Conservation (phyloP, 1,139 yeast species). For the Yamadazyma spencermartinsiae region DNA sequence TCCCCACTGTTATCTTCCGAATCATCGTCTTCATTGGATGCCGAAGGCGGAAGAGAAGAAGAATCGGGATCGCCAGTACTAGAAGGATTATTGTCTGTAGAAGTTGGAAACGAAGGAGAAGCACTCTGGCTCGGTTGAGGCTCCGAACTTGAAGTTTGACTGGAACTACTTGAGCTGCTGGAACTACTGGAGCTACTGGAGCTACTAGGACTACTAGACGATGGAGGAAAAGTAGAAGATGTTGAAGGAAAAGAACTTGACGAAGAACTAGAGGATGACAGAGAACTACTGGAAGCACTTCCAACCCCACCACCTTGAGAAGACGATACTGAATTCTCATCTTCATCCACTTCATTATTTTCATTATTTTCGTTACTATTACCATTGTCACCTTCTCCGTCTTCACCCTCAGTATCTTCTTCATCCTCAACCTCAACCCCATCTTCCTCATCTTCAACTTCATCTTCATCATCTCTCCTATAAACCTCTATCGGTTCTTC, state of each 20-base stretch:
- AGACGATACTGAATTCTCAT: too few species aligned
- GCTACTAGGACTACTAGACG: slow-evolving; percentile 3
- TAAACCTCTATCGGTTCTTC: neutral
- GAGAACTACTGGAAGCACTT: slow-evolving; percentile 7
- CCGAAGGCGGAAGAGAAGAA: slow-evolving; percentile 15
- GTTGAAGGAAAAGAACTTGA: slow-evolving; percentile 4
- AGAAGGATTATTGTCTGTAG: slow-evolving; percentile 1
- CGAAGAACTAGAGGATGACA: neutral
- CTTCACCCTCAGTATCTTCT: slow-evolving; percentile 1
- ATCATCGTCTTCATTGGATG: slow-evolving; percentile 9
- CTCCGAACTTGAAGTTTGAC: slow-evolving; percentile 3
- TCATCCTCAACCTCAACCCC: slow-evolving; percentile 1
- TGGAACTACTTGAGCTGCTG: slow-evolving; percentile 3
- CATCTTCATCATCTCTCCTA: slow-evolving; percentile 2
- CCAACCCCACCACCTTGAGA: slow-evolving; percentile 4
- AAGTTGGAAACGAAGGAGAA: slow-evolving; percentile 2
- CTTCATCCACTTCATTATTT: slow-evolving; percentile 8
- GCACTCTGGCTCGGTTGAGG: slow-evolving; percentile 2
- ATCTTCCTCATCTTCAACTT: neutral
- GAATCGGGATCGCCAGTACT: slow-evolving; percentile 10
- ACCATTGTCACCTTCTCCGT: slow-evolving; percentile 4
- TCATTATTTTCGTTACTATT: slow-evolving; percentile 4
- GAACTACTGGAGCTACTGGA: slow-evolving; percentile 3
- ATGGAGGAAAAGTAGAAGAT: slow-evolving; percentile 6
- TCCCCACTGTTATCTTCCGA: neutral